Base-by-base conservation (phyloP, 2,329 filamentous ascomycete genomes). In the Alternaria consortialis region DNA sequence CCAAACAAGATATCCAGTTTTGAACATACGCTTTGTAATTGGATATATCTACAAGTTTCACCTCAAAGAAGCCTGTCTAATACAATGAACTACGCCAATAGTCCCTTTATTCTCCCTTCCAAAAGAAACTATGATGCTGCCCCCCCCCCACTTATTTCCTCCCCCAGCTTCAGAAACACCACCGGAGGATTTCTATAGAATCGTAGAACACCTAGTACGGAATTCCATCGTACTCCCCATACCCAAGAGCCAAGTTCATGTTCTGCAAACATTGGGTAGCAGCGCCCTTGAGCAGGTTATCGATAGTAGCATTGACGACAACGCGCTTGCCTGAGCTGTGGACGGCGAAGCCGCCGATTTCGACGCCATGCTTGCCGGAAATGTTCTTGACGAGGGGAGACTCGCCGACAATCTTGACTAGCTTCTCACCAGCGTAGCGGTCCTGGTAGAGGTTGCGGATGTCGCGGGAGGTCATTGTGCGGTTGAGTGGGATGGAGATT, bases 401-500 rank as follows among this genome's bases (percentile, higher is more conserved):
- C 79, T 98, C 94, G 55, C 94, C 94, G 5, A 92, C 87, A 20
- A 98, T 88, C 85, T 95, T 97, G 77, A 99, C 90, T 15, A 99
- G 88, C 82, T 93, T 94, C 86, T 98, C 95, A 52, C 94, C 94
- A 6, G 94, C 94, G 75, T 97, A 99, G 25, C 94, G 88, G 73
- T 98, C 94, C 81, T 98, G 94, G 84, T 97, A 99, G 60, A 98
- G 84, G 75, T 97, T 92, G 64, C 95, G 89, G 70, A 99, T 93
- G 77, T 98, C 94, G 53, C 95, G 90, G 42, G 92, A 94, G 3
- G 89, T 92, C 91, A 98, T 96, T 63, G 88, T 86, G 80, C 94
- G 86, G 74, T 90, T 90, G 8, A 99, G 85, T 12, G 94, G 94
- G 51, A 98, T 92, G 75, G 89, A 93, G 79, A 98, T 94, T 39